Evolutionary conservation across 78 protist species (phyloP).

Genomic region (Dictyostelium firmibasis): DNA sequence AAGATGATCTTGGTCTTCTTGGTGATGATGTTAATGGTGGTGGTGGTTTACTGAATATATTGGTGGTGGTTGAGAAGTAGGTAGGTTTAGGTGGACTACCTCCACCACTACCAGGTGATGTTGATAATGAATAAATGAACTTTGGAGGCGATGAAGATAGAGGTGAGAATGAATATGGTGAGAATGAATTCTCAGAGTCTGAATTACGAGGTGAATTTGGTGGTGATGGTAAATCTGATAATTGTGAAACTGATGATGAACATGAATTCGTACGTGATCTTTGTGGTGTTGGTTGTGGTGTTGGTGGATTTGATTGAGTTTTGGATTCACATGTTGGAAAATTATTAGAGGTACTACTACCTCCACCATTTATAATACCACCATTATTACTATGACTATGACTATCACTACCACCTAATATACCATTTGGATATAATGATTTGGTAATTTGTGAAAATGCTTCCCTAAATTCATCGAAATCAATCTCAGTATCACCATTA

Average conservation of each 20-base stretch:
- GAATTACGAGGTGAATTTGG: constrained; percentile 58
- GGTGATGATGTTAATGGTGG: constrained; percentile 2
- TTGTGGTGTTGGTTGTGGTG: constrained; percentile 27
- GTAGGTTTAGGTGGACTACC: not conserved
- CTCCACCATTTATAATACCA: not conserved
- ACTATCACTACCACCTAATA: not conserved
- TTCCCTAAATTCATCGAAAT: constrained; percentile 65
- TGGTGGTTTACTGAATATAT: constrained; percentile 29
- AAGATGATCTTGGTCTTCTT: constrained; percentile 9
- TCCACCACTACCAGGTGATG: not conserved
- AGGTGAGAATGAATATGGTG: constrained; percentile 35
- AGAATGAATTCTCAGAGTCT: constrained; percentile 13
- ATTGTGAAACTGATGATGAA: constrained; percentile 4
- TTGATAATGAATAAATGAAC: not conserved
- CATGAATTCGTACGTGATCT: constrained; percentile 1
- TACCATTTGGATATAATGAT: constrained; percentile 33
- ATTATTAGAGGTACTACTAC: not conserved
- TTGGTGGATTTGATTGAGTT: not conserved
- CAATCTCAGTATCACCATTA: constrained; percentile 70
- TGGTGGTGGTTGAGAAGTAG: not conserved
- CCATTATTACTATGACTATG: not conserved
- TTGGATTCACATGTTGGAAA: not conserved
- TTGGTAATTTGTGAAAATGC: constrained; percentile 34
- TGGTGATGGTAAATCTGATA: constrained; percentile 41
- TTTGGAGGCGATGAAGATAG: constrained; percentile 60